A percentile compares a stretch with the other conserved stretches of the same genome.
phyloP scores from a whole-genome alignment of 495 filamentous ascomycete genomes.

The Daldinia loculata region DNA sequence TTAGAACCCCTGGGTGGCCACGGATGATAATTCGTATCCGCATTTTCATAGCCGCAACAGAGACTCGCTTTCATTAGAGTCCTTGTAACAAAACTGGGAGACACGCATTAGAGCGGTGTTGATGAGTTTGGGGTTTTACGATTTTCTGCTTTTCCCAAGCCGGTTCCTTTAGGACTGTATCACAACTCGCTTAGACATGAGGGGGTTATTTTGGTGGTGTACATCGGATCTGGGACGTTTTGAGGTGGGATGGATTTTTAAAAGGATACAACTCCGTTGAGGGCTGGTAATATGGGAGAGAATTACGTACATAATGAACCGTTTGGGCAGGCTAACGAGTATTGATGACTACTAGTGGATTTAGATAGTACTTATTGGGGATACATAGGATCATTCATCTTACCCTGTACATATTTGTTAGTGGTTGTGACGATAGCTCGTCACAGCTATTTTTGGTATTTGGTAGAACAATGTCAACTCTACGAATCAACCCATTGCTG shows the following conservation, averaged over 20 bases:
- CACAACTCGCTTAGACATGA: slow-evolving; percentile 7
- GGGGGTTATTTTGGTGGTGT: slow-evolving; percentile 7
- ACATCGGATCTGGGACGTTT: background rate
- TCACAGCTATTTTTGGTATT: background rate
- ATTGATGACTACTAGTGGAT: background rate
- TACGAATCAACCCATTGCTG: background rate
- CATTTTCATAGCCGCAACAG: slow-evolving; percentile 33
- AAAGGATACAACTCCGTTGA: background rate
- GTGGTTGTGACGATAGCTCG: background rate
- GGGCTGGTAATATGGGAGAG: background rate
- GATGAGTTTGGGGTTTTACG: slow-evolving; percentile 12
- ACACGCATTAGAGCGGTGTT: slow-evolving; percentile 38
- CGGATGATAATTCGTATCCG: slow-evolving; percentile 25
- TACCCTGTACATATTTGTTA: background rate
- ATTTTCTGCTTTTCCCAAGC: slow-evolving; percentile 3
- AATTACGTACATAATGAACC: background rate
- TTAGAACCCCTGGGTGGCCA: slow-evolving; percentile 7
- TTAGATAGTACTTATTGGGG: background rate
- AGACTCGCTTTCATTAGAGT: slow-evolving; percentile 27
- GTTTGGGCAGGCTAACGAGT: background rate
- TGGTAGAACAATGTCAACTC: background rate
- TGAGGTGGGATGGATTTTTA: background rate
- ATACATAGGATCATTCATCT: background rate
- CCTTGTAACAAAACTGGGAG: slow-evolving; percentile 21
- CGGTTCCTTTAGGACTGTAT: slow-evolving; percentile 18